phyloP scores from a whole-genome alignment of 106 monocot species.

The Platanthera guangdongensis region DNA sequence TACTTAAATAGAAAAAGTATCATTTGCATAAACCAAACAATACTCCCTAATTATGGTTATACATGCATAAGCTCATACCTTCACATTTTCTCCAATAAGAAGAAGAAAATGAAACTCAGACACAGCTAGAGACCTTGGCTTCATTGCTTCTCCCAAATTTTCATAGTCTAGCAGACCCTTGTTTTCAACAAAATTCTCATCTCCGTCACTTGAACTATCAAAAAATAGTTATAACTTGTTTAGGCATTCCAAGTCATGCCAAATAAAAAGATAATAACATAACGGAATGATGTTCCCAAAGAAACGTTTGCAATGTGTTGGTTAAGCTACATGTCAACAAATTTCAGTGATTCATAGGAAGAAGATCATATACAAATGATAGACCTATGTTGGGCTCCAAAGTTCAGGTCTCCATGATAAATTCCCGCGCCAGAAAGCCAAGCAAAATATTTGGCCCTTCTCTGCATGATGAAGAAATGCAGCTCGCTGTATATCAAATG shows the following conservation, averaged over 20 bases:
- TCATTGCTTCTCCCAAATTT: slow-evolving; percentile 58
- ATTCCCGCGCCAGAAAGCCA: slow-evolving; percentile 99
- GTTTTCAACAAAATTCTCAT: slow-evolving; percentile 99
- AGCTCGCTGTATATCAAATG: slow-evolving; percentile 61
- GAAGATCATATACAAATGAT: slow-evolving; percentile 1
- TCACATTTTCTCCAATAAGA: slow-evolving; percentile 73
- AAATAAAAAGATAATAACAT: neutral
- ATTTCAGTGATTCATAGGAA: neutral
- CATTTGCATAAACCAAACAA: neutral
- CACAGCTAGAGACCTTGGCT: slow-evolving; percentile 77
- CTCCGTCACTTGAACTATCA: slow-evolving; percentile 67
- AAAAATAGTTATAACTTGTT: neutral
- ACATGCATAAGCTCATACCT: slow-evolving; percentile 41
- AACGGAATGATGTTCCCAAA: neutral
- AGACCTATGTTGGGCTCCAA: slow-evolving; percentile 98
- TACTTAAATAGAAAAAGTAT: no score
- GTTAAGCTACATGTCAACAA: neutral
- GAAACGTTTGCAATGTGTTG: neutral
- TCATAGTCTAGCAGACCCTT: slow-evolving; percentile 79
- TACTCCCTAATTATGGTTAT: neutral
- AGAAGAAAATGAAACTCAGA: slow-evolving; percentile 97
- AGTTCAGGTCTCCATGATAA: slow-evolving; percentile 93
- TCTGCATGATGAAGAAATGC: slow-evolving; percentile 92
- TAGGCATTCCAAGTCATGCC: neutral
- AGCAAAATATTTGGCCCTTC: slow-evolving; percentile 89